Evolutionary conservation across 352 stramenopile species (phyloP).

Genomic region (Proteromonas lacertae): DNA sequence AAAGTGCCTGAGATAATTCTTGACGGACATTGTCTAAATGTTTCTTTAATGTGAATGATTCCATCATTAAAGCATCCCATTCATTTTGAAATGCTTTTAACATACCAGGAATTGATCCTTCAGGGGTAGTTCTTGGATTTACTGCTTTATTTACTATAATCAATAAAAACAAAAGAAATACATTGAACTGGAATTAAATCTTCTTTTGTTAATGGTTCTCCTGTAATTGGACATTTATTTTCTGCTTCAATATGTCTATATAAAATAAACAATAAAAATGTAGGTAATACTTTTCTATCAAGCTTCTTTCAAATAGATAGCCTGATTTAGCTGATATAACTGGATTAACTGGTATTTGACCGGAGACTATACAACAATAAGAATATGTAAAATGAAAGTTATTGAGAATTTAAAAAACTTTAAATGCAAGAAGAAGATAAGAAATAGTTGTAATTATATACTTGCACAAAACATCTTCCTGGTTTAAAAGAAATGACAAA

Average conservation of each 20-base stretch:
- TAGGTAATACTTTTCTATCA: constrained; percentile 26
- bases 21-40: constrained; percentile 49
- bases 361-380: constrained; percentile 34
- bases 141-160: constrained; percentile 6
- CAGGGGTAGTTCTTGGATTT: constrained; percentile 4
- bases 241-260: constrained; percentile 21
- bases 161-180: neutral
- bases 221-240: constrained; percentile 25
- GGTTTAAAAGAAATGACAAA: no score
- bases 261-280: no score
- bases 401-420: no score
- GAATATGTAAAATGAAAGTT: no score
- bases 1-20: constrained; percentile 50
- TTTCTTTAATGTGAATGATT: constrained; percentile 54
- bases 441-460: no score
- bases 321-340: constrained; percentile 35
- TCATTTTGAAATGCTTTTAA: constrained; percentile 16
- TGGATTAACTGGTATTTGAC: constrained; percentile 30
- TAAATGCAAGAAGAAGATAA: no score
- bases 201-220: constrained; percentile 16
- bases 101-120: constrained; percentile 7
- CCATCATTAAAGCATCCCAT: constrained; percentile 53
- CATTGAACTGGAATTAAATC: constrained; percentile 27
- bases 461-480: no score
- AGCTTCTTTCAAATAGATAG: constrained; percentile 39